Percentiles rank a stretch among this genome's conserved stretches.
phyloP scores from a whole-genome alignment of 768 basidiomycete genomes.

The Naganishia friedmannii region DNA sequence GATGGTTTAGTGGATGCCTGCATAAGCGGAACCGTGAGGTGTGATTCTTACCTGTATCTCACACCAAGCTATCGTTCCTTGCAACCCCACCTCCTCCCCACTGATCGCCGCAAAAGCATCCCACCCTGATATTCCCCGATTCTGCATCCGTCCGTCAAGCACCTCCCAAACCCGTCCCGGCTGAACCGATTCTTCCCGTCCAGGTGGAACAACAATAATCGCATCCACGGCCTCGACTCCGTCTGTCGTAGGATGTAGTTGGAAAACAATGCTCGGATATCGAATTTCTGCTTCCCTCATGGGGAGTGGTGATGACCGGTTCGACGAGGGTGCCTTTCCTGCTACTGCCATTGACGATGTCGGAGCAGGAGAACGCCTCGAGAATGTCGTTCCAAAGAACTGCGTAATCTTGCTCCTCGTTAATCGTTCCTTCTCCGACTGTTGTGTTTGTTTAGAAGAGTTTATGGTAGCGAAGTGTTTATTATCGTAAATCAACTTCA shows the following conservation, averaged over 20 bases:
- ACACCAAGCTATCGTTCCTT: conserved; percentile 28
- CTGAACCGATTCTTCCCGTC: background rate
- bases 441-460: background rate
- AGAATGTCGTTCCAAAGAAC: conserved; percentile 21
- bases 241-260: background rate
- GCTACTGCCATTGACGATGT: background rate
- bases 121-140: too few species aligned
- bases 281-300: background rate
- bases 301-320: background rate
- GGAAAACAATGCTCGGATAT: conserved; percentile 10
- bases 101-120: conserved; percentile 38
- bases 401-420: conserved; percentile 31
- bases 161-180: conserved; percentile 42
- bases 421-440: conserved; percentile 20
- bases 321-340: background rate
- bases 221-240: background rate
- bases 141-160: conserved; percentile 30
- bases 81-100: background rate
- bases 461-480: conserved; percentile 21
- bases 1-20: conserved; percentile 22
- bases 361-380: background rate
- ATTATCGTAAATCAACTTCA: conserved; percentile 33
- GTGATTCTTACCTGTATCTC: conserved; percentile 22
- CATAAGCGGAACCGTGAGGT: conserved; percentile 26
- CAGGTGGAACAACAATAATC: conserved; percentile 2